A percentile compares a stretch with the other conserved stretches of the same genome.
phyloP scores from a whole-genome alignment of 148 eudicot genomes.

The Cornus kousa region DNA sequence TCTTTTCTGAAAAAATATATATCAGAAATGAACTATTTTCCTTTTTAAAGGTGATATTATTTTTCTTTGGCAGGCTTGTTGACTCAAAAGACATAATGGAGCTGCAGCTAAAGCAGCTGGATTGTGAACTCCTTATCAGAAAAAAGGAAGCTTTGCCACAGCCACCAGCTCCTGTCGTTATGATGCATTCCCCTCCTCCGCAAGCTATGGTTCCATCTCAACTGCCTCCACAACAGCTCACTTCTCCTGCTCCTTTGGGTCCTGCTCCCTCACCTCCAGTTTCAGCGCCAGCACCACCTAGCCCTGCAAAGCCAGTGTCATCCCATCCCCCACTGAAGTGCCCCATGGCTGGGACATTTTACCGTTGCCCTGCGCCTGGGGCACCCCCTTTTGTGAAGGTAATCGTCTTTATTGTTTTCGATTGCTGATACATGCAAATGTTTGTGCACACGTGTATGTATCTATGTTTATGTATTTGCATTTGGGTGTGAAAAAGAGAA shows the following conservation, averaged over 20 bases:
- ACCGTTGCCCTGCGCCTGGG: conserved; percentile 48
- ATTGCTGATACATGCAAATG: background rate
- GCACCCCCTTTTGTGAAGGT: conserved; percentile 55
- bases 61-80: conserved; percentile 37
- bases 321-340: conserved; percentile 52
- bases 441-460: background rate
- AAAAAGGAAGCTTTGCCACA: conserved; percentile 55
- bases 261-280: conserved; percentile 32
- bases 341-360: conserved; percentile 62
- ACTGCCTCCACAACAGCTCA: conserved; percentile 21
- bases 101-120: conserved; percentile 50
- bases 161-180: conserved; percentile 28
- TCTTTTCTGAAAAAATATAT: background rate
- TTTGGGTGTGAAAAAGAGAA: background rate
- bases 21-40: background rate
- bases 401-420: background rate
- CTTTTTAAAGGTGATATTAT: background rate
- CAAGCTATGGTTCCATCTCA: conserved; percentile 29
- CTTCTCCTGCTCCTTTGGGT: conserved; percentile 24
- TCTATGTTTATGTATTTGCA: background rate
- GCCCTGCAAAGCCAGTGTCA: conserved; percentile 40
- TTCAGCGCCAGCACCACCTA: conserved; percentile 28
- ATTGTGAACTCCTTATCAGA: conserved; percentile 45
- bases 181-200: conserved; percentile 30
- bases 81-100: conserved; percentile 63